phyloP scores from a whole-genome alignment of 306 rosid species.

The Biancaea sappan region DNA sequence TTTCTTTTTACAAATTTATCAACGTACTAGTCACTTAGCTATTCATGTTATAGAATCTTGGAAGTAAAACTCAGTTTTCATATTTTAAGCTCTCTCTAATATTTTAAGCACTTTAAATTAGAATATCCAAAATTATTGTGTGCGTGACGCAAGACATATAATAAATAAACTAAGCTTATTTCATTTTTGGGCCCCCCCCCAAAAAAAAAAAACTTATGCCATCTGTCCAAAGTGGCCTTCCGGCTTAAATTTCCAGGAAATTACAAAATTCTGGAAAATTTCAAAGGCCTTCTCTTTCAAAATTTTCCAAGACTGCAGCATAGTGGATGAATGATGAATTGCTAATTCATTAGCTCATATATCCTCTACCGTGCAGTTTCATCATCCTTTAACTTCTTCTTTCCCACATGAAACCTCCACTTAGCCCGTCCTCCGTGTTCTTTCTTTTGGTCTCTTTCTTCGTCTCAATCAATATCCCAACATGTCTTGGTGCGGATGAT shows the following conservation, averaged over 20 bases:
- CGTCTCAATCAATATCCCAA: conserved; percentile 17
- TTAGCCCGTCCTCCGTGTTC: conserved; percentile 12
- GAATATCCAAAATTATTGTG: neutral
- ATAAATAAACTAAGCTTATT: neutral
- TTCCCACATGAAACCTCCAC: conserved; percentile 16
- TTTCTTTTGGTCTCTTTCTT: neutral
- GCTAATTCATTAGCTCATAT: too few species aligned
- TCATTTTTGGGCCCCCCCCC: too few species aligned
- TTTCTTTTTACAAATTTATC: neutral
- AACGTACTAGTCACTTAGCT: neutral
- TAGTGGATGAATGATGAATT: too few species aligned
- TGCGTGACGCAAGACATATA: neutral
- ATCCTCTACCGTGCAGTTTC: too few species aligned
- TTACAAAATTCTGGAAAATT: too few species aligned
- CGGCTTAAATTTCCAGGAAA: too few species aligned
- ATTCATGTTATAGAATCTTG: neutral
- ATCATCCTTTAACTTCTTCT: too few species aligned
- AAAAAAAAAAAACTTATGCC: neutral
- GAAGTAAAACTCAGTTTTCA: neutral
- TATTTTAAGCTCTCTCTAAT: neutral
- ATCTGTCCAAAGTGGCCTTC: neutral
- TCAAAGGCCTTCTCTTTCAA: too few species aligned
- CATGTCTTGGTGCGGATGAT: neutral
- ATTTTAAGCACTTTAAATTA: neutral
- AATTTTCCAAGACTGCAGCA: too few species aligned